Base-by-base conservation (phyloP, 345 rosid genomes). In the Barbarea vulgaris region DNA sequence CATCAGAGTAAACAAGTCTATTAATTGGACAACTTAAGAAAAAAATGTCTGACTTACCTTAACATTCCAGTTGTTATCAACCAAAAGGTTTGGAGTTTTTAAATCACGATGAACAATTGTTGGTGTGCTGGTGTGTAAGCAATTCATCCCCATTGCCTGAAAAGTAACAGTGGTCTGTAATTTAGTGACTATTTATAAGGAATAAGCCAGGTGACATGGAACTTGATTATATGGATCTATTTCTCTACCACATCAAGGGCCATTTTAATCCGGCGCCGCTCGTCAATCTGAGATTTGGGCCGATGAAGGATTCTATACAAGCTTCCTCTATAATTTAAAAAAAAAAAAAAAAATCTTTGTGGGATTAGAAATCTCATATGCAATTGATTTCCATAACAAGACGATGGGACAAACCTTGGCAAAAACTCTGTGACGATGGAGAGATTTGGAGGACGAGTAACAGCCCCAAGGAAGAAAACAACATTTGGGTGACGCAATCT, bases 71-170 rank as follows among this genome's bases (percentile, higher is more conserved):
- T 96, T 93, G 80, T 87, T 84, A 85, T 96, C 99, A 82, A 93
- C 99, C 79, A 96, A 81, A 77, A 96, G 99, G 81, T 96, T 96
- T 44, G 97, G 99, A 56, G 99, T 91, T 83, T 96, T 96, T 81
- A 96, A 74, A 88, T 96, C 99, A 39, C 99, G 89, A 79, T 96
- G 99, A 77, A 96, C 99, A 74, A 96, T 93, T 69, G 98, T 96
- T 6, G 99, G 99, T 53, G 47, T 77, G 83, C 99, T 93, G 50
- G 95, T 78, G 83, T 96, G 99, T 82, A 96, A 87, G 87, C 98
- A 96, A 76, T 91, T 96, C 99, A 96, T 96, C 74, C 99, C 99
- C 83, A 84, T 91, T 58, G 99, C 97, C 99, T 96, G 85, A 74
- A 83, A 72, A 75, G 64, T 36, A 57, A 56, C 27, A 41, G 41